Evolutionary conservation across 192 early-diverging fungal genomes (phyloP).

Genomic region (Rhizoclosmatium sp.): DNA sequence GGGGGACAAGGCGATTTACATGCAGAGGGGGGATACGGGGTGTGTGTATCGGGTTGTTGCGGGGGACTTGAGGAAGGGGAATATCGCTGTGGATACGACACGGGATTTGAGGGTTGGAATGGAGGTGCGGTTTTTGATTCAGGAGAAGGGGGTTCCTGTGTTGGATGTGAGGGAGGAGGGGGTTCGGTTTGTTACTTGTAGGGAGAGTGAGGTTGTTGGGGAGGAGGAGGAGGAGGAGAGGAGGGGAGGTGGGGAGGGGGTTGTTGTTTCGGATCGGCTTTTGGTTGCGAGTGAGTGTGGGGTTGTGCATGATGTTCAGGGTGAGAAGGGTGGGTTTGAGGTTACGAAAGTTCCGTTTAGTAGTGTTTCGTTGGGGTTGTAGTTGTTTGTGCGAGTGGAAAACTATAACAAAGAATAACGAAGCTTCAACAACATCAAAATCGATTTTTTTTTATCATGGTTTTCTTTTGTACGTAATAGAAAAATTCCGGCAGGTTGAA

Average conservation of each 20-base stretch:
- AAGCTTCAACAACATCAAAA: not conserved
- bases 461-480: too few species aligned
- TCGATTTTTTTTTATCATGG: not conserved
- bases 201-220: not conserved
- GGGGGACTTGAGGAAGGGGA: conserved; percentile 30
- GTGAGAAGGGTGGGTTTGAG: not conserved
- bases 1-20: conserved; percentile 4
- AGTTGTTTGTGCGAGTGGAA: too few species aligned
- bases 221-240: not conserved
- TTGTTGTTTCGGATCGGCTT: conserved; percentile 1
- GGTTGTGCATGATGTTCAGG: conserved; percentile 1
- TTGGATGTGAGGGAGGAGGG: not conserved
- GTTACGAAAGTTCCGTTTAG: conserved; percentile 1
- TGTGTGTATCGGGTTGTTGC: conserved; percentile 28
- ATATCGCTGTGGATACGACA: conserved; percentile 22
- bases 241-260: not conserved
- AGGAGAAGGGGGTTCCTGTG: not conserved
- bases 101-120: conserved; percentile 23
- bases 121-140: conserved; percentile 27
- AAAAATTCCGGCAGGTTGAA: too few species aligned
- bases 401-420: not conserved
- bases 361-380: not conserved
- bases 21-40: not conserved
- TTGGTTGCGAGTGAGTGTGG: not conserved
- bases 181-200: not conserved